These are phyloP conservation scores for Cinchona pubescens DNA, from an alignment of 257 asterid genomes.

Conservation along the genomic window DNA sequence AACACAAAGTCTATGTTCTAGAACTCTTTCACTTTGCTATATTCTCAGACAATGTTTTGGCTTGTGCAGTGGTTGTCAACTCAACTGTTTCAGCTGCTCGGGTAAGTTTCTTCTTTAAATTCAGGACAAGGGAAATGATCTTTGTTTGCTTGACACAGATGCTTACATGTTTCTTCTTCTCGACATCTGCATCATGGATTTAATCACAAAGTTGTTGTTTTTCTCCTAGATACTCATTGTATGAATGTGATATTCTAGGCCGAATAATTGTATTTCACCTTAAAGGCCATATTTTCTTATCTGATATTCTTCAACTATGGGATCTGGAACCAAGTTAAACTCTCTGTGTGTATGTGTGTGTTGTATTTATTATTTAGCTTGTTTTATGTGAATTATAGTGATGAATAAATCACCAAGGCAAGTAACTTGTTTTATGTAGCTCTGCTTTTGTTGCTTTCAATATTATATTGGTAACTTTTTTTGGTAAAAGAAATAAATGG, in stretches of 20 bases:
- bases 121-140: background rate
- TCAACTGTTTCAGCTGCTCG: constrained; percentile 67
- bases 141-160: background rate
- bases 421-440: background rate
- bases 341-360: background rate
- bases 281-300: background rate
- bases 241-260: background rate
- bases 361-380: background rate
- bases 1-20: constrained; percentile 54
- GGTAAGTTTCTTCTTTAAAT: constrained; percentile 42
- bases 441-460: background rate
- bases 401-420: background rate
- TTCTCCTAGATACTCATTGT: background rate
- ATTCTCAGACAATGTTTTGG: constrained; percentile 88
- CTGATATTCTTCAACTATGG: background rate
- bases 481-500: background rate
- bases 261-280: background rate
- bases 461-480: background rate
- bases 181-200: background rate
- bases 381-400: background rate
- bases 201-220: background rate
- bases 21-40: constrained; percentile 72
- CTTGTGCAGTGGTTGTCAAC: constrained; percentile 89
- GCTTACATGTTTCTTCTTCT: background rate
- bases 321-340: background rate